phyloP scores from a whole-genome alignment of 2,329 filamentous ascomycete genomes.

The Ceratocystis eucalypticola region DNA sequence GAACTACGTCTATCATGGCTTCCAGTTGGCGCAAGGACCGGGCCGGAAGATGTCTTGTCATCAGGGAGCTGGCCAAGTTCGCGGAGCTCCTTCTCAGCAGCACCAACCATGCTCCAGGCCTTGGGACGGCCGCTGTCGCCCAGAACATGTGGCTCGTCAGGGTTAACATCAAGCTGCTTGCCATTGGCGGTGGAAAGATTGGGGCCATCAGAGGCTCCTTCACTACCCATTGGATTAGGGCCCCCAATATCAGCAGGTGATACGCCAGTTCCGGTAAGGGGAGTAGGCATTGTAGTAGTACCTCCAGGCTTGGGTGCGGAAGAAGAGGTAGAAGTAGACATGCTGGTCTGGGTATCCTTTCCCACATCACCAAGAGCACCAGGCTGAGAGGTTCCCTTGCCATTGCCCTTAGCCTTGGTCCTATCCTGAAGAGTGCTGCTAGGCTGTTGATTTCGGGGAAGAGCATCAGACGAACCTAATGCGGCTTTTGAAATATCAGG shows the following conservation, averaged over 20 bases:
- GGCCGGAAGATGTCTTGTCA: not conserved
- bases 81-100: constrained; percentile 42
- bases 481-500: not conserved
- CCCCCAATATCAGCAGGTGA: not conserved
- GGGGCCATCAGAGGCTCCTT: not conserved
- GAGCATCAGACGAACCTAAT: not conserved
- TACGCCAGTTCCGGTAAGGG: not conserved
- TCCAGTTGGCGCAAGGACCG: not conserved
- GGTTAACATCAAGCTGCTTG: constrained; percentile 12
- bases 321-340: not conserved
- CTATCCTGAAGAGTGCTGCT: not conserved
- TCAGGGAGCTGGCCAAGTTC: constrained; percentile 25
- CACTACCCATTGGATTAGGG: not conserved
- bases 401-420: not conserved
- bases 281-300: not conserved
- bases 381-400: too few relatives aligned
- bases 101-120: constrained; percentile 33
- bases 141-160: constrained; percentile 14
- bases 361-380: not conserved
- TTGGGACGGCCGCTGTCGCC: constrained; percentile 10
- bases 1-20: constrained; percentile 9
- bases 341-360: not conserved
- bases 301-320: not conserved
- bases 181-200: constrained; percentile 3
- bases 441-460: not conserved